These are phyloP conservation scores for Pseudomassariella vexata DNA, from an alignment of 2,329 filamentous ascomycete genomes.

Conservation along the genomic window DNA sequence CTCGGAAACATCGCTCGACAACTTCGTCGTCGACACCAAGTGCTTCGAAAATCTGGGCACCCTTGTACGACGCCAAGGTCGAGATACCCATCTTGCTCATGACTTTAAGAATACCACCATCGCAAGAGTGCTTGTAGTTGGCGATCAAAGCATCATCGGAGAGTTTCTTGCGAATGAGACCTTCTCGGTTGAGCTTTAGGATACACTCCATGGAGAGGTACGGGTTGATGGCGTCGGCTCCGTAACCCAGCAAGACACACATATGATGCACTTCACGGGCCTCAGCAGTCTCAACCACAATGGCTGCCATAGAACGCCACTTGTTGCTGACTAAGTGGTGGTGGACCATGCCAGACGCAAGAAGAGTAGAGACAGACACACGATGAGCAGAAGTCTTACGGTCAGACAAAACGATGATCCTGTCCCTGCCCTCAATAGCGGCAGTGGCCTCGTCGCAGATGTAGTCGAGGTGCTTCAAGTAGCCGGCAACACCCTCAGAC, in stretches of 20 bases:
- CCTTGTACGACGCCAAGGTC: slow-evolving; percentile 93
- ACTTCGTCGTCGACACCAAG: slow-evolving; percentile 89
- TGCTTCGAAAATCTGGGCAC: slow-evolving; percentile 95
- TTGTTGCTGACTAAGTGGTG: slow-evolving; percentile 94
- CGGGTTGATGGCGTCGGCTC: slow-evolving; percentile 89
- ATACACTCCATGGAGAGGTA: slow-evolving; percentile 96
- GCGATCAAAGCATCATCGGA: slow-evolving; percentile 76
- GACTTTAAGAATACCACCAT: slow-evolving; percentile 94
- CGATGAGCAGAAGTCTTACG: slow-evolving; percentile 77
- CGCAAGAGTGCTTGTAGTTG: slow-evolving; percentile 96
- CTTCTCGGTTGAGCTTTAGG: slow-evolving; percentile 91
- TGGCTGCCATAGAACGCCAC: slow-evolving; percentile 82
- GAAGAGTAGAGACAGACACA: slow-evolving; percentile 76
- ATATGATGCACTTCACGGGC: slow-evolving; percentile 97
- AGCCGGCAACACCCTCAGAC: slow-evolving; percentile 73
- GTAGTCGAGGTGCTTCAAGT: slow-evolving; percentile 77
- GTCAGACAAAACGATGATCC: slow-evolving; percentile 84
- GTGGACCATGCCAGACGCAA: slow-evolving; percentile 90
- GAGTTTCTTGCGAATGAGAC: slow-evolving; percentile 85
- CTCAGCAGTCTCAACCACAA: slow-evolving; percentile 89
- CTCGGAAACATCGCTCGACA: slow-evolving; percentile 90
- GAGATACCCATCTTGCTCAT: slow-evolving; percentile 99
- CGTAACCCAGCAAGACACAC: slow-evolving; percentile 95
- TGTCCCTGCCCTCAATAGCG: slow-evolving; percentile 77
- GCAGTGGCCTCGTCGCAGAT: slow-evolving; percentile 83